These are phyloP conservation scores for Acacia confusa DNA, from an alignment of 306 rosid species.

Conservation along the genomic window DNA sequence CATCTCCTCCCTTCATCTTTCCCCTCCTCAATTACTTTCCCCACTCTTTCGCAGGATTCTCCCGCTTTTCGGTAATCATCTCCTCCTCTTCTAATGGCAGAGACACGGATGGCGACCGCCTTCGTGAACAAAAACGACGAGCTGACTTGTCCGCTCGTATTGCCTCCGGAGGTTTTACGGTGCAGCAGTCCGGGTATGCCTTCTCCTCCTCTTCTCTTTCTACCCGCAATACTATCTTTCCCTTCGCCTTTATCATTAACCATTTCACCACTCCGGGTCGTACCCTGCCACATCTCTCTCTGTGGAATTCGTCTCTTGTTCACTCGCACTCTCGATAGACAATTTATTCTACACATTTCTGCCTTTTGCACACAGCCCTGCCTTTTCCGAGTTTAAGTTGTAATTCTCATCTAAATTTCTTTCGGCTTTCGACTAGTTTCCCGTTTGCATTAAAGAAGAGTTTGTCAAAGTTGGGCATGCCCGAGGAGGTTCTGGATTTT, in stretches of 20 bases:
- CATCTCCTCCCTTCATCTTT: not conserved
- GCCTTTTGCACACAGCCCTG: not conserved
- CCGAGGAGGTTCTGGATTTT: slow-evolving; percentile 55
- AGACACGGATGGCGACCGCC: slow-evolving; percentile 44
- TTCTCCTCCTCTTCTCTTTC: not conserved
- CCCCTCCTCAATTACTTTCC: not conserved
- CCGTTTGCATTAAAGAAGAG: slow-evolving; percentile 53
- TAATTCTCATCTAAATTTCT: slow-evolving; percentile 15
- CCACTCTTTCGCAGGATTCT: slow-evolving; percentile 35
- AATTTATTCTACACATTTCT: not conserved
- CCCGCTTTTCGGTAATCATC: slow-evolving; percentile 39
- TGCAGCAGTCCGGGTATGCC: slow-evolving; percentile 61
- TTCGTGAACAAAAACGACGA: slow-evolving; percentile 53
- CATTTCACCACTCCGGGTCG: not conserved
- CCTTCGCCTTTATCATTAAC: not conserved
- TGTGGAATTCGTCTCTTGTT: not conserved
- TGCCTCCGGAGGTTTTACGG: slow-evolving; percentile 83
- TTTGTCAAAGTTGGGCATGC: slow-evolving; percentile 72
- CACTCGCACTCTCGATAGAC: not conserved
- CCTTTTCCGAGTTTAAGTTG: not conserved
- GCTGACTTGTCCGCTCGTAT: slow-evolving; percentile 73
- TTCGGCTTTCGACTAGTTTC: slow-evolving; percentile 52
- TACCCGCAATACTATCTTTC: not conserved
- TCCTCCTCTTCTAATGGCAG: slow-evolving; percentile 72
- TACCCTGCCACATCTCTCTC: not conserved